These are phyloP conservation scores for Alternaria sp. DNA, from an alignment of 2,329 filamentous ascomycete species.

Conservation along the genomic window DNA sequence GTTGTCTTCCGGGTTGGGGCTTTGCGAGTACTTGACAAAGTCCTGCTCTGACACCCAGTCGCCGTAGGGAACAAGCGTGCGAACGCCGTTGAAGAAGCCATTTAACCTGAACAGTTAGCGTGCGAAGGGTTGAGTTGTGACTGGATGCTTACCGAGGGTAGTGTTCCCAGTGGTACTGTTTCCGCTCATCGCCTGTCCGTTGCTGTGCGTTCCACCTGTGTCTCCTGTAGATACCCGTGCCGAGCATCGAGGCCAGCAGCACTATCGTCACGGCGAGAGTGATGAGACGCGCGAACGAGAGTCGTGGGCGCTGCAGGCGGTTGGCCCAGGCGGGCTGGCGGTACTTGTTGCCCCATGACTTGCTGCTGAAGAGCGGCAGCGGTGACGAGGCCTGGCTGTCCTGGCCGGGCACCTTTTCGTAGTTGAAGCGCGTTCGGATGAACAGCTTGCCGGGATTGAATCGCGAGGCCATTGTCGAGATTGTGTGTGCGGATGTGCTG, in stretches of 20 bases:
- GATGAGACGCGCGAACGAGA: slow-evolving; percentile 52
- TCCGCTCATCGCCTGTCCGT: slow-evolving; percentile 40
- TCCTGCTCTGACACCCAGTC: slow-evolving; percentile 55
- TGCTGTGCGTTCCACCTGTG: slow-evolving; percentile 44
- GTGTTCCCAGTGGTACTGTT: slow-evolving; percentile 54
- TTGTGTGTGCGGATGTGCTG: slow-evolving; percentile 14
- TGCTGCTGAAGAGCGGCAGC: slow-evolving; percentile 47
- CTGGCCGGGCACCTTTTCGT: slow-evolving; percentile 54
- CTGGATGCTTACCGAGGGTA: slow-evolving; percentile 48
- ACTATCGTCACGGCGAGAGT: slow-evolving; percentile 50
- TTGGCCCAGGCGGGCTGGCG: slow-evolving; percentile 47
- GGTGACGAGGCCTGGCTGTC: slow-evolving; percentile 51
- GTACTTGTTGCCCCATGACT: slow-evolving; percentile 44
- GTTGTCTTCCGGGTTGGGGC: slow-evolving; percentile 47
- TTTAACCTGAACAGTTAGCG: slow-evolving; percentile 47
- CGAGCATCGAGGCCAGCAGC: slow-evolving; percentile 51
- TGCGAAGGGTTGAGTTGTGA: neutral
- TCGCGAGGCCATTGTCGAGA: slow-evolving; percentile 44
- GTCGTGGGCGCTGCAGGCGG: slow-evolving; percentile 50
- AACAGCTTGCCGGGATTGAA: slow-evolving; percentile 56
- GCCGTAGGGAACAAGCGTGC: slow-evolving; percentile 52
- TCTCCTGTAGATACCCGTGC: slow-evolving; percentile 50
- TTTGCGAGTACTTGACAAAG: slow-evolving; percentile 48
- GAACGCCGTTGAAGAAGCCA: slow-evolving; percentile 57
- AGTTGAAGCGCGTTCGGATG: slow-evolving; percentile 52